A percentile compares a stretch with the other conserved stretches of the same genome.
Conservation (phyloP, 345 rosid species). For the Theobroma cacao region DNA sequence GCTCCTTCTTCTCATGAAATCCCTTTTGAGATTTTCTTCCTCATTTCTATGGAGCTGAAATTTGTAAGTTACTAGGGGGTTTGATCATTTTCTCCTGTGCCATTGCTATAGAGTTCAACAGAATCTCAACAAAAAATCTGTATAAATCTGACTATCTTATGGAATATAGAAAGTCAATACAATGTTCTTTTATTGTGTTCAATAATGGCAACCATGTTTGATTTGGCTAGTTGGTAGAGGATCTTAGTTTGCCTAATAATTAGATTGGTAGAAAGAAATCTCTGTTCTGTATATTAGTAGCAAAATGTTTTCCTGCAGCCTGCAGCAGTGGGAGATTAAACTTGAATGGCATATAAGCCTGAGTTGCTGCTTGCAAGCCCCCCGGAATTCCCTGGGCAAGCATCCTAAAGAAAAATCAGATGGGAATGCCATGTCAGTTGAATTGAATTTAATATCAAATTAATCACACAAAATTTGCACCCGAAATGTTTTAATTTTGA, state of each 20-base stretch:
- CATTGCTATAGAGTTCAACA: background rate
- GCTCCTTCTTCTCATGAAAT: conserved; percentile 72
- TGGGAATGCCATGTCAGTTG: too few relatives aligned
- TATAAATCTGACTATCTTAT: background rate
- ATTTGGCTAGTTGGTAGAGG: too few relatives aligned
- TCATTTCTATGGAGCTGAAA: background rate
- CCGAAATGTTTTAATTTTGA: too few relatives aligned
- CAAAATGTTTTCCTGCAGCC: background rate
- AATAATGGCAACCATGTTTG: background rate
- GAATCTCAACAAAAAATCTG: background rate
- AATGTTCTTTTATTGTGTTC: background rate
- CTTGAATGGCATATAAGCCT: background rate
- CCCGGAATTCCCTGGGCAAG: too few relatives aligned
- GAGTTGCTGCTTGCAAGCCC: too few relatives aligned
- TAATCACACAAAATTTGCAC: too few relatives aligned
- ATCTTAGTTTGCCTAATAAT: background rate
- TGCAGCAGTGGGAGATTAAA: background rate
- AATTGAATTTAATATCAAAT: too few relatives aligned
- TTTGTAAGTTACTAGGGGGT: background rate
- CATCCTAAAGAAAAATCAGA: too few relatives aligned
- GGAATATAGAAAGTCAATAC: background rate
- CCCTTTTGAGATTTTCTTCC: conserved; percentile 1
- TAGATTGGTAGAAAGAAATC: too few relatives aligned
- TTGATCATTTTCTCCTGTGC: background rate
- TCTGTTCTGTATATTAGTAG: background rate